Conservation (phyloP, 75 land plant species). For the Picea glauca region DNA sequence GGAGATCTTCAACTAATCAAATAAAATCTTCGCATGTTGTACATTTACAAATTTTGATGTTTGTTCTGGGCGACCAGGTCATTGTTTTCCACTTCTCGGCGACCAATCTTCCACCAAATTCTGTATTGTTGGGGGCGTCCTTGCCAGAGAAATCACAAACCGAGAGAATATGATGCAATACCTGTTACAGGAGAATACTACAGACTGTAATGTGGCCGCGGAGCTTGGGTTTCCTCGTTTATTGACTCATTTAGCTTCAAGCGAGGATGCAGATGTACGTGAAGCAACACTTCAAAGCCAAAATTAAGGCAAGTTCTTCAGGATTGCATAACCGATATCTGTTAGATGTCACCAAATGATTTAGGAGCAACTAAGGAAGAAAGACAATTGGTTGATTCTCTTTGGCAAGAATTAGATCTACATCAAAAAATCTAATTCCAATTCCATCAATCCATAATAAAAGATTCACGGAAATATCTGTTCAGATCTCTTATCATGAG, state of each 20-base stretch:
- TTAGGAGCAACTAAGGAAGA: conserved; percentile 78
- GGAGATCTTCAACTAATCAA: no score
- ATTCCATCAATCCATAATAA: no score
- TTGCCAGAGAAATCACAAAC: no score
- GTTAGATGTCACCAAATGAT: conserved; percentile 56
- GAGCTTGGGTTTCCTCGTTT: conserved; percentile 79
- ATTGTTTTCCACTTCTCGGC: no score
- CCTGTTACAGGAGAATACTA: conserved; percentile 67
- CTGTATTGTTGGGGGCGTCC: no score
- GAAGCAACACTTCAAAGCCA: conserved; percentile 71
- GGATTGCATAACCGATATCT: conserved; percentile 48
- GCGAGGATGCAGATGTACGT: conserved; percentile 70
- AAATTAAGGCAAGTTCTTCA: conserved; percentile 60
- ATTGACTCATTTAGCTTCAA: conserved; percentile 63
- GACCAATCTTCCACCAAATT: no score
- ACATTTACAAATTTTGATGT: no score
- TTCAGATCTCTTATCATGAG: no score
- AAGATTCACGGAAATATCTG: no score
- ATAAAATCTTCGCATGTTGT: no score
- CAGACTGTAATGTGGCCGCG: conserved; percentile 55
- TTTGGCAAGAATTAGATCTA: conserved; percentile 35
- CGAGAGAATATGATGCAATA: conserved; percentile 52
- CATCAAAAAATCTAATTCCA: no score
- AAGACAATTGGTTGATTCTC: conserved; percentile 65
- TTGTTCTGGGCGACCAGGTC: no score